Conservation (phyloP, 495 filamentous ascomycete genomes). For the Ramalina intermedia region DNA sequence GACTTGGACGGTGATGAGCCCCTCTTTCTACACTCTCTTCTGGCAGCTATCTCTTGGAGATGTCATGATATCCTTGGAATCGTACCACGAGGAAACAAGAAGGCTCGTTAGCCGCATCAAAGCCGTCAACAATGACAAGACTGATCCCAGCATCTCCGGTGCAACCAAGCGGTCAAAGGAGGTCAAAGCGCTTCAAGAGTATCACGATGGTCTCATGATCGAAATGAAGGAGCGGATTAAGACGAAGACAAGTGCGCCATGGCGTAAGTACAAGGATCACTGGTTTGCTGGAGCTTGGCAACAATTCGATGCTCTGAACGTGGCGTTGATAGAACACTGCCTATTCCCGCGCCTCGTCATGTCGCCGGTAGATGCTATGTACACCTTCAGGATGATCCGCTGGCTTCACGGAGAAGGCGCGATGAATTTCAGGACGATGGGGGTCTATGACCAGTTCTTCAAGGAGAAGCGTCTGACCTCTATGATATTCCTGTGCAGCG, state of each 20-base stretch:
- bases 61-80: slow-evolving; percentile 53
- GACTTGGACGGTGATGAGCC: slow-evolving; percentile 51
- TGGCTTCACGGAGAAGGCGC: slow-evolving; percentile 71
- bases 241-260: slow-evolving; percentile 44
- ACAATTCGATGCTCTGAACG: slow-evolving; percentile 53
- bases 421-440: slow-evolving; percentile 75
- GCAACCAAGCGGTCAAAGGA: slow-evolving; percentile 43
- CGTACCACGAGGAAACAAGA: slow-evolving; percentile 58
- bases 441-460: slow-evolving; percentile 72
- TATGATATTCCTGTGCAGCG: slow-evolving; percentile 74
- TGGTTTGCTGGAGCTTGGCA: slow-evolving; percentile 56
- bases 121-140: slow-evolving; percentile 51
- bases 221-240: slow-evolving; percentile 58
- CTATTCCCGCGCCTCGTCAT: slow-evolving; percentile 74
- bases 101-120: slow-evolving; percentile 45
- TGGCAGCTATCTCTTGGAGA: slow-evolving; percentile 82
- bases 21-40: slow-evolving; percentile 78
- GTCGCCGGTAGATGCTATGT: slow-evolving; percentile 76
- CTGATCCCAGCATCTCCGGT: slow-evolving; percentile 49
- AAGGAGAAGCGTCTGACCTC: slow-evolving; percentile 60
- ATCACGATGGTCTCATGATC: slow-evolving; percentile 45
- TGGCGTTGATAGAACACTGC: slow-evolving; percentile 74
- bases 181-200: slow-evolving; percentile 42
- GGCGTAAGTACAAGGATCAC: slow-evolving; percentile 59
- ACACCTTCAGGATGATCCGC: slow-evolving; percentile 68